phyloP scores from a whole-genome alignment of 768 basidiomycete species.

The Cystofilobasidium bisporidii region DNA sequence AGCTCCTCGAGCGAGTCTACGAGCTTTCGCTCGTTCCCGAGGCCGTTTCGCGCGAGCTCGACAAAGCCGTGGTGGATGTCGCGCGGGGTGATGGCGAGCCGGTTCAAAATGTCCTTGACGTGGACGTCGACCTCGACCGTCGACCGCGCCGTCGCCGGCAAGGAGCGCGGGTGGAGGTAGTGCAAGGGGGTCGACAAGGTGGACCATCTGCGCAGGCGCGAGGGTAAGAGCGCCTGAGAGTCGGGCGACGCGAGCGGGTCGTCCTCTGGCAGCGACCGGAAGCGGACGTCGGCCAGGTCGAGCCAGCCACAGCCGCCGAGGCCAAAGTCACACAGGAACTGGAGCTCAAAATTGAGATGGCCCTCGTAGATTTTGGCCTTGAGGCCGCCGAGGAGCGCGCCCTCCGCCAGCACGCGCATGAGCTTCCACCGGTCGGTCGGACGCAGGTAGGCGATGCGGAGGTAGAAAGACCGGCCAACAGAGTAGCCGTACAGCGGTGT shows the following conservation, averaged over 20 bases:
- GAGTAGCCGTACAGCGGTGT: slow-evolving; percentile 93
- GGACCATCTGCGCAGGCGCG: slow-evolving; percentile 7
- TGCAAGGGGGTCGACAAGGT: slow-evolving; percentile 16
- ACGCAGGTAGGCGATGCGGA: slow-evolving; percentile 71
- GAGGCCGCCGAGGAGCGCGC: slow-evolving; percentile 66
- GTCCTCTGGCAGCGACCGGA: slow-evolving; percentile 38
- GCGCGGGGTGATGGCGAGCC: slow-evolving; percentile 56
- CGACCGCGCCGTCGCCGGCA: slow-evolving; percentile 20
- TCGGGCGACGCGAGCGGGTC: slow-evolving; percentile 2
- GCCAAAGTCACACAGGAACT: slow-evolving; percentile 91
- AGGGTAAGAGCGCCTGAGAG: slow-evolving; percentile 5
- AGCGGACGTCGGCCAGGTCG: slow-evolving; percentile 51
- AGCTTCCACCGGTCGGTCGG: slow-evolving; percentile 61
- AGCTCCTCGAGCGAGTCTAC: slow-evolving; percentile 82
- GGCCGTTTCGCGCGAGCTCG: slow-evolving; percentile 48
- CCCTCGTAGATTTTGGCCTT: slow-evolving; percentile 71
- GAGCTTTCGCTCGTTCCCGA: slow-evolving; percentile 53
- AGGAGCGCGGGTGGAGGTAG: slow-evolving; percentile 25
- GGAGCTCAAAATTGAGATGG: slow-evolving; percentile 76
- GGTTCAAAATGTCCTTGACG: slow-evolving; percentile 76
- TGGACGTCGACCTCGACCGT: slow-evolving; percentile 72
- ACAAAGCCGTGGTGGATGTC: slow-evolving; percentile 56
- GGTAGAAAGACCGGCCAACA: slow-evolving; percentile 68
- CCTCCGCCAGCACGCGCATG: slow-evolving; percentile 69
- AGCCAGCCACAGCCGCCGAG: slow-evolving; percentile 90